Conservation (phyloP, 169 alveolate genomes). For the Eimeria acervulina region DNA sequence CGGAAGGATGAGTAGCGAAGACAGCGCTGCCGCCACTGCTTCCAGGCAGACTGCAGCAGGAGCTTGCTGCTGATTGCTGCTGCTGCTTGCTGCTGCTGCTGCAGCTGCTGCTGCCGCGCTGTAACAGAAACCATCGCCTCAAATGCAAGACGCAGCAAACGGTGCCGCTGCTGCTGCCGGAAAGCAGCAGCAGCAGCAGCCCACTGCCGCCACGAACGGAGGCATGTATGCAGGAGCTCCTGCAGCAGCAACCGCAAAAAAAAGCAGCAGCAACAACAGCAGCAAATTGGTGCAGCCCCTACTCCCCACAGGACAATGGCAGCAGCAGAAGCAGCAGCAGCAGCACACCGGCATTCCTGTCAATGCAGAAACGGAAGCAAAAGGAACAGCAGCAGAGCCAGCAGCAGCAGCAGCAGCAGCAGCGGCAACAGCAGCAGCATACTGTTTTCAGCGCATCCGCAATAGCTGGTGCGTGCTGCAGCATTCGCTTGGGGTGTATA, state of each 20-base stretch:
- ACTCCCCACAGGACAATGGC: background rate
- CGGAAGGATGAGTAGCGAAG: conserved; percentile 40
- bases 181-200: conserved; percentile 67
- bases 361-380: background rate
- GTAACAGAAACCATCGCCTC: background rate
- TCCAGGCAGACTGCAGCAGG: conserved; percentile 34
- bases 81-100: conserved; percentile 4
- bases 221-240: conserved; percentile 28
- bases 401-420: conserved; percentile 44
- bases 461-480: conserved; percentile 47
- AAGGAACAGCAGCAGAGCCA: background rate
- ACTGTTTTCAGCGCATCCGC: background rate
- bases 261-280: conserved; percentile 36
- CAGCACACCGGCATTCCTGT: background rate
- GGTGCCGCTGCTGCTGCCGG: conserved; percentile 73
- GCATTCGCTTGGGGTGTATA: conserved; percentile 52
- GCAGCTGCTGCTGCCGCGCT: conserved; percentile 39
- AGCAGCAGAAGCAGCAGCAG: conserved; percentile 22
- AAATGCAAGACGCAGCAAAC: conserved; percentile 19
- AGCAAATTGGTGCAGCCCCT: background rate
- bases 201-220: conserved; percentile 33
- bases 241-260: conserved; percentile 32
- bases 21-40: conserved; percentile 40
- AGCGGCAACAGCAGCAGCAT: background rate
- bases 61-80: conserved; percentile 35